Conservation (phyloP, 1,284 basidiomycete genomes). For the Rhodotorula glutinis region DNA sequence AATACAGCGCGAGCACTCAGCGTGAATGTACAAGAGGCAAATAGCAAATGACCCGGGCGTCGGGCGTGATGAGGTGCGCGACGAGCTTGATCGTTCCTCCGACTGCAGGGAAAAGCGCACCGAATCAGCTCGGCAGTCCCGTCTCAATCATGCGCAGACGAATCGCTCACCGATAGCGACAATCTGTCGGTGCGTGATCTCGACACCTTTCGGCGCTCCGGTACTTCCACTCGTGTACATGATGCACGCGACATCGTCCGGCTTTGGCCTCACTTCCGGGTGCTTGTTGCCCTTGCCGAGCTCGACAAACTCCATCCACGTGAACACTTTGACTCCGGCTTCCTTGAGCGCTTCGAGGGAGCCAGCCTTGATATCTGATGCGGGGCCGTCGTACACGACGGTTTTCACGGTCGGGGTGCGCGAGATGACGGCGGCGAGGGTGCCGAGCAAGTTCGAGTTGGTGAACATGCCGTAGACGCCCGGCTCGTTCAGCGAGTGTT, state of each 20-base stretch:
- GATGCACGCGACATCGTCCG: constrained; percentile 75
- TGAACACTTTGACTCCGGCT: constrained; percentile 53
- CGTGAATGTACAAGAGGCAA: constrained; percentile 52
- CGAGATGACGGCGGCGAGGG: constrained; percentile 56
- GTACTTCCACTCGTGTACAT: constrained; percentile 82
- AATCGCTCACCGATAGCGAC: constrained; percentile 63
- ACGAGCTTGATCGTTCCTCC: constrained; percentile 62
- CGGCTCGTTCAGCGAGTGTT: constrained; percentile 90
- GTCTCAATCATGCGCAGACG: neutral
- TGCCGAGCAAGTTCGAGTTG: constrained; percentile 75
- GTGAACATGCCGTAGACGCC: constrained; percentile 84
- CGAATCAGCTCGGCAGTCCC: neutral
- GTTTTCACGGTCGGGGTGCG: constrained; percentile 60
- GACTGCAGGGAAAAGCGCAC: neutral
- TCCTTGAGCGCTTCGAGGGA: constrained; percentile 60
- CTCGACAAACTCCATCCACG: constrained; percentile 66
- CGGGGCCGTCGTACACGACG: constrained; percentile 83
- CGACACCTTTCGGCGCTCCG: constrained; percentile 88
- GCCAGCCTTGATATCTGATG: constrained; percentile 43
- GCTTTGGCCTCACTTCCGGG: constrained; percentile 57
- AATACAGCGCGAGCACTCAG: neutral
- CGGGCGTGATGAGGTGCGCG: constrained; percentile 64
- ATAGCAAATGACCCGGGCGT: constrained; percentile 73
- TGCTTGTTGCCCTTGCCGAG: constrained; percentile 60
- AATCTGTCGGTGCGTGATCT: constrained; percentile 76